These are phyloP conservation scores for Lachnum nothofagi DNA, from an alignment of 2,329 filamentous ascomycete species.

Conservation along the genomic window DNA sequence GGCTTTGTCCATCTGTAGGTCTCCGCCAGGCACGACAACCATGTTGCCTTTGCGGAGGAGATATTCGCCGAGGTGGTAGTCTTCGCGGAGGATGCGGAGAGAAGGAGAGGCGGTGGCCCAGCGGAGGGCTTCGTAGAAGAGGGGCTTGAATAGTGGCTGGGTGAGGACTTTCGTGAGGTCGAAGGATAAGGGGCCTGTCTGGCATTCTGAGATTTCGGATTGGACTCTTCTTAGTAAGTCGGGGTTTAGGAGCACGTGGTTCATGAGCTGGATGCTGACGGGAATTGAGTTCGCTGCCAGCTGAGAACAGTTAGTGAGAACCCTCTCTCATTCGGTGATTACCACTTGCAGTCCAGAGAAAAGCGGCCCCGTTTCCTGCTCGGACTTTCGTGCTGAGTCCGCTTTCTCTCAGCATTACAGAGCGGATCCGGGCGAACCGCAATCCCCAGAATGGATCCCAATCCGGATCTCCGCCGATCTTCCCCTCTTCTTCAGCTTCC, in stretches of 20 bases:
- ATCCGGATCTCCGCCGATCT: constrained; percentile 5
- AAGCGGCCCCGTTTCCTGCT: constrained; percentile 12
- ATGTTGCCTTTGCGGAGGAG: constrained; percentile 12
- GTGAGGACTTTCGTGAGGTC: constrained; percentile 5
- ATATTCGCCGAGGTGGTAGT: constrained; percentile 11
- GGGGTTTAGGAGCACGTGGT: constrained; percentile 5
- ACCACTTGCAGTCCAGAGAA: constrained; percentile 16
- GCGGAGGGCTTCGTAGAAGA: constrained; percentile 15
- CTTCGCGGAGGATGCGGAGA: constrained; percentile 12
- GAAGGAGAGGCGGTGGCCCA: constrained; percentile 17
- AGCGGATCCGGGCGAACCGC: constrained; percentile 6
- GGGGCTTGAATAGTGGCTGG: constrained; percentile 8
- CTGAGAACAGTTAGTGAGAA: neutral
- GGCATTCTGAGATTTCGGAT: constrained; percentile 3
- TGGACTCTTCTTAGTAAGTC: constrained; percentile 2
- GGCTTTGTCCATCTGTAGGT: constrained; percentile 11
- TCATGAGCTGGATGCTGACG: constrained; percentile 12
- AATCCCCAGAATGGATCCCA: constrained; percentile 17
- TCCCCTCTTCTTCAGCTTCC: constrained; percentile 6
- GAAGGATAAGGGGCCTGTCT: constrained; percentile 4
- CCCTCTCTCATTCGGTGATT: neutral
- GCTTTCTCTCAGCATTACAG: constrained; percentile 7
- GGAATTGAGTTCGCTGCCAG: constrained; percentile 16
- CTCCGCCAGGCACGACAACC: constrained; percentile 14
- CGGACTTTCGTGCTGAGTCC: constrained; percentile 10